Base-by-base conservation (phyloP, 768 basidiomycete species). In the Termitomyces sp. region DNA sequence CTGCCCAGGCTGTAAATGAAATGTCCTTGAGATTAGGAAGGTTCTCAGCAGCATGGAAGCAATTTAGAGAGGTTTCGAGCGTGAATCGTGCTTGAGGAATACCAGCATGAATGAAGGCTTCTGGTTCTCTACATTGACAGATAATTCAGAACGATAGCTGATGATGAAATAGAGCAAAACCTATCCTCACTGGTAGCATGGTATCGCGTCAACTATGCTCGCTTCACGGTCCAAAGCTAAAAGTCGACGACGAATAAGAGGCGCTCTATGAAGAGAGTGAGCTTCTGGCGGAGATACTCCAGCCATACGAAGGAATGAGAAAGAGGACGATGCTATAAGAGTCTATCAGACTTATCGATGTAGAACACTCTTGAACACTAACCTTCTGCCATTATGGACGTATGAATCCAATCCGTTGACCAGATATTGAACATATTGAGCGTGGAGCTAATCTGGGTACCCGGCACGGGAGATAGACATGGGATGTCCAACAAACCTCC, bases 341-440 rank as follows among this genome's bases (percentile, higher is more conserved):
- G 19, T n/a, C 29, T 35, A 21, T 45, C n/a, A 46, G 44, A 46
- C 14, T 55, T 14, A 9, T 37, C 27, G 14, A 55, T 14, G 11
- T 37, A 16, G n/a, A 17, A 43, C 8, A 53, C 27, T 38, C 12
- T 19, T 19, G 25, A 11, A 62, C 48, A 64, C 81, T 60, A 65
- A 89, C 90, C 77, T 68, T 83, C 75, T n/a, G 86, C 78, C 44
- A 81, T 75, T 19, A 92, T 66, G 5, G 92, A 93, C 35, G 71
- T 75, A 57, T 87, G 76, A 41, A 98, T 86, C 82, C 88, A 84
- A 62, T 92, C 90, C 0, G 87, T 80, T 0, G 85, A 80, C 96
- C 97, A 99, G 55, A 99, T 95, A 69, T 89, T 94, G 73, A 92
- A 85, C 59, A 95, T 73, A 56, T 83, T 87, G 48, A 74, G 72